phyloP scores from a whole-genome alignment of 2,329 filamentous ascomycete species.

The Tolypocladium tundrense region DNA sequence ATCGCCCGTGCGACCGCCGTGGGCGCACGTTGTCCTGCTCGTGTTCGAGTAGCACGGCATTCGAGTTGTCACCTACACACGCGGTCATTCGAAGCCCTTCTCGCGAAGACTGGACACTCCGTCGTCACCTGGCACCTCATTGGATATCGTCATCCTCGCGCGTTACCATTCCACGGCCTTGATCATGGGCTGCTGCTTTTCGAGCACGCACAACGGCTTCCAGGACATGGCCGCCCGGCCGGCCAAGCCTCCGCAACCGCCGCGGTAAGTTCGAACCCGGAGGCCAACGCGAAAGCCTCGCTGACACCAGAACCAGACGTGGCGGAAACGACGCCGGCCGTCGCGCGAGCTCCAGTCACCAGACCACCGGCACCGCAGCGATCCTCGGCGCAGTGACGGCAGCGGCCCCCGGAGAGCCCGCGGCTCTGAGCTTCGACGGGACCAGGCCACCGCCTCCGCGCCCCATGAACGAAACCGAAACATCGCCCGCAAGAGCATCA shows the following conservation, averaged over 20 bases:
- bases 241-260: not conserved
- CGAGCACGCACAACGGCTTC: slow-evolving; percentile 4
- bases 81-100: not conserved
- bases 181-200: slow-evolving; percentile 3
- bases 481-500: not conserved
- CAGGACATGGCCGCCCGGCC: slow-evolving; percentile 6
- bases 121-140: not conserved
- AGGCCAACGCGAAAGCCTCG: not conserved
- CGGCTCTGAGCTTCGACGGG: not conserved
- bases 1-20: not conserved
- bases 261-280: not conserved
- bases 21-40: not conserved
- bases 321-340: not conserved
- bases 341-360: not conserved
- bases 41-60: not conserved
- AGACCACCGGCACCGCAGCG: not conserved
- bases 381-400: not conserved
- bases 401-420: not conserved
- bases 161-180: not conserved
- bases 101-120: not conserved
- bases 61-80: not conserved
- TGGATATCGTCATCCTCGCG: not conserved
- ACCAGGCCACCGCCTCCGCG: not conserved
- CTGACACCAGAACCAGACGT: not conserved
- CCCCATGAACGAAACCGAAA: not conserved